Percentiles rank a stretch among this genome's conserved stretches.
Conservation (phyloP, 345 rosid species). For the Brassica juncea region DNA sequence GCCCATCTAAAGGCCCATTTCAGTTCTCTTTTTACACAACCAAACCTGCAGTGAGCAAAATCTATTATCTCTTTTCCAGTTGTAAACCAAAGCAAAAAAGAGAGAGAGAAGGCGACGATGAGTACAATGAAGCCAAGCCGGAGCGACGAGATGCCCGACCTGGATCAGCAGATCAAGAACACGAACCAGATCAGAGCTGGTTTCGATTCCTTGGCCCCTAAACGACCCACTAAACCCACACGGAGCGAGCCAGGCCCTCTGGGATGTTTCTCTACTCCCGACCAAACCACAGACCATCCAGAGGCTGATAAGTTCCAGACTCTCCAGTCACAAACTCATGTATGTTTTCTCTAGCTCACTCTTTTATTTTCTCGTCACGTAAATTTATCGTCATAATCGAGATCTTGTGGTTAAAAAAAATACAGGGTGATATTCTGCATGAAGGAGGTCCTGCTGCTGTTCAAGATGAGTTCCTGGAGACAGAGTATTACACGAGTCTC, state of each 20-base stretch:
- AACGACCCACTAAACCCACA: constrained; percentile 70
- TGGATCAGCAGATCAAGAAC: constrained; percentile 51
- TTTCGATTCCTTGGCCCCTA: constrained; percentile 63
- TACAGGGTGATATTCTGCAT: constrained; percentile 9
- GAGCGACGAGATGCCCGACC: constrained; percentile 71
- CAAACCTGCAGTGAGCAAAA: background rate
- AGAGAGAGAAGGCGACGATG: constrained; percentile 22
- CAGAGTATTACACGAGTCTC: constrained; percentile 59
- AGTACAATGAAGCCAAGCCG: constrained; percentile 67
- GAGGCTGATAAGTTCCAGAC: constrained; percentile 61
- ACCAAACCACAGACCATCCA: constrained; percentile 42
- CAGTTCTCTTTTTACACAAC: background rate
- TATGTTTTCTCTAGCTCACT: constrained; percentile 11
- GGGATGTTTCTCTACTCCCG: constrained; percentile 23
- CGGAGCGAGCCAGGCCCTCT: constrained; percentile 61
- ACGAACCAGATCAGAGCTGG: constrained; percentile 58
- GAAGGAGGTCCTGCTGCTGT: constrained; percentile 25
- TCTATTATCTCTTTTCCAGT: background rate
- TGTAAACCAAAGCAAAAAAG: background rate
- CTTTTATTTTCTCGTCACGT: background rate
- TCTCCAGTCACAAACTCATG: constrained; percentile 56
- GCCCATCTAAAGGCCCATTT: constrained; percentile 30
- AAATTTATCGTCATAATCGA: constrained; percentile 5
- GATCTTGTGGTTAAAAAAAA: constrained; percentile 12
- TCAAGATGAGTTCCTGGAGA: constrained; percentile 64